Evolutionary conservation across 192 early-diverging fungal species (phyloP).

Genomic region (Phlyctochytrium arcticum): DNA sequence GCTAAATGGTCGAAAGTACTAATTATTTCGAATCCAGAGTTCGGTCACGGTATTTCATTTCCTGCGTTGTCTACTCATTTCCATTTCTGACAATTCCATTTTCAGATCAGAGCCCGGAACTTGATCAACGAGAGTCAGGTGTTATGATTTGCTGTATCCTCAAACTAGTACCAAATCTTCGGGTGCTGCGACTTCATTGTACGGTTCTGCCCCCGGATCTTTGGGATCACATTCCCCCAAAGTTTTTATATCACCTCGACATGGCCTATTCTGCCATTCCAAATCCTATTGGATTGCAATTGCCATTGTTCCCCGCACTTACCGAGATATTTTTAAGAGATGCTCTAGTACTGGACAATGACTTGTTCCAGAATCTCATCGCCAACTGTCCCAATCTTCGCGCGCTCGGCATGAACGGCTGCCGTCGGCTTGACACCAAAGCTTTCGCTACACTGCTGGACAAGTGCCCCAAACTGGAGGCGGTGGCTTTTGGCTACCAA

Average conservation of each 20-base stretch:
- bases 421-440: neutral
- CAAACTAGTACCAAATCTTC: too few relatives aligned
- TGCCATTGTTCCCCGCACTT: neutral
- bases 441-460: neutral
- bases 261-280: neutral
- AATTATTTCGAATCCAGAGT: neutral
- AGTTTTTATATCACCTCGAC: neutral
- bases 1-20: neutral
- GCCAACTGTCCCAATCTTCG: slow-evolving; percentile 1
- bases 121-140: too few relatives aligned
- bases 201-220: too few relatives aligned
- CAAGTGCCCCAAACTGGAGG: slow-evolving; percentile 8
- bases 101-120: too few relatives aligned
- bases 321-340: slow-evolving; percentile 3
- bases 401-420: slow-evolving; percentile 5
- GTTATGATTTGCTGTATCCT: too few relatives aligned
- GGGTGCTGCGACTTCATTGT: too few relatives aligned
- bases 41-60: neutral
- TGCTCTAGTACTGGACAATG: neutral
- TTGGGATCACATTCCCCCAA: neutral
- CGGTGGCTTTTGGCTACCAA: slow-evolving; percentile 7
- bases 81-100: too few relatives aligned
- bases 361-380: neutral
- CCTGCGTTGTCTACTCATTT: too few relatives aligned
- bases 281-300: neutral